Conservation (phyloP, 306 rosid species). For the Ochetophila trinervis region DNA sequence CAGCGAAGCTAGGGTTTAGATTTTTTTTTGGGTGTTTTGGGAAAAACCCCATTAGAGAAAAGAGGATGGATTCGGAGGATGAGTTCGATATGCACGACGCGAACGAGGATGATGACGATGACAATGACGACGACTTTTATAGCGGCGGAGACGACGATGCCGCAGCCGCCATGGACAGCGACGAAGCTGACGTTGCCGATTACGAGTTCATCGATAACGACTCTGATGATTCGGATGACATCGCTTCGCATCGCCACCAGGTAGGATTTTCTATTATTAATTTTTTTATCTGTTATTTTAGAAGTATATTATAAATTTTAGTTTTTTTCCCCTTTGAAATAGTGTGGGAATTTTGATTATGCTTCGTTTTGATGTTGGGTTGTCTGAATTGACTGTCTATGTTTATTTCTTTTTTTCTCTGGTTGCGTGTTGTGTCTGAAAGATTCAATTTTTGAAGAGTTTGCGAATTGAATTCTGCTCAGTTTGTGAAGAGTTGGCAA, state of each 20-base stretch:
- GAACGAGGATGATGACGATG: conserved; percentile 38
- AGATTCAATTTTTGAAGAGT: too few relatives aligned
- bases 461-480: too few relatives aligned
- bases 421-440: too few relatives aligned
- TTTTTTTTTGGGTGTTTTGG: background rate
- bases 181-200: conserved; percentile 56
- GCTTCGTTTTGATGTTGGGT: background rate
- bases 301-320: background rate
- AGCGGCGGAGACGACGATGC: conserved; percentile 62
- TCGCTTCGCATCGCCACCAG: conserved; percentile 46
- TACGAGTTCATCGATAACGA: conserved; percentile 63
- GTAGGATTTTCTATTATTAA: conserved; percentile 18
- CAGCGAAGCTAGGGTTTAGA: conserved; percentile 31
- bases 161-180: conserved; percentile 46
- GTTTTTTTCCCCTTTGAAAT: background rate
- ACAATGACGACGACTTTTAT: conserved; percentile 51
- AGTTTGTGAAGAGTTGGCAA: too few relatives aligned
- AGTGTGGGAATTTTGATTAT: background rate
- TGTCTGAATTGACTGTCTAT: too few relatives aligned
- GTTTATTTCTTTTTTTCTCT: too few relatives aligned
- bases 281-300: background rate
- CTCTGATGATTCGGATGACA: conserved; percentile 54
- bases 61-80: conserved; percentile 55
- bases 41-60: background rate
- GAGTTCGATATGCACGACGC: conserved; percentile 64